A percentile compares a stretch with the other conserved stretches of the same genome.
Conservation (phyloP, 2,329 filamentous ascomycete genomes). For the Coniochaeta prunicola region DNA sequence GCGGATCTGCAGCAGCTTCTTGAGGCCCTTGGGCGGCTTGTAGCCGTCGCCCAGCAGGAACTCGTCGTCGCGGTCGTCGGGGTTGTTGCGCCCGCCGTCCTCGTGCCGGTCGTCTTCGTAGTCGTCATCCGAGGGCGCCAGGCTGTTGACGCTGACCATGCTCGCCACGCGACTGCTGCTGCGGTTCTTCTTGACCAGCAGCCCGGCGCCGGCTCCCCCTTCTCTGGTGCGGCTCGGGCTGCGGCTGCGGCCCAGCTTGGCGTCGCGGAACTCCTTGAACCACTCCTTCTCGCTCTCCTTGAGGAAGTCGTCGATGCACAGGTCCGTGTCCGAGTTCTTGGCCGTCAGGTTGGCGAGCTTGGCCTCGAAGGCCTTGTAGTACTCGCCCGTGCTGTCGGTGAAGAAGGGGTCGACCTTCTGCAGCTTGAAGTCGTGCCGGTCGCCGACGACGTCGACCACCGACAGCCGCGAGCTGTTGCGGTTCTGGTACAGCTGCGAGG, state of each 20-base stretch:
- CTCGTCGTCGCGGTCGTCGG: constrained; percentile 36
- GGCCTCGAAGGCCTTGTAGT: constrained; percentile 50
- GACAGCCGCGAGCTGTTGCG: constrained; percentile 41
- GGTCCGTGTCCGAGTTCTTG: constrained; percentile 46
- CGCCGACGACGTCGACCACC: constrained; percentile 49
- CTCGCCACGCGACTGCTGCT: constrained; percentile 18
- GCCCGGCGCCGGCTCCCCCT: constrained; percentile 10
- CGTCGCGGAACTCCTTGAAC: constrained; percentile 52
- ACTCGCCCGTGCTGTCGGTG: constrained; percentile 56
- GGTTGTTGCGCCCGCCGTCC: not conserved
- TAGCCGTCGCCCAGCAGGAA: constrained; percentile 51
- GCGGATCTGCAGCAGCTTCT: constrained; percentile 42
- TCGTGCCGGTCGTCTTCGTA: constrained; percentile 12
- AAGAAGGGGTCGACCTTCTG: constrained; percentile 63
- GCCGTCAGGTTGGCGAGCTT: constrained; percentile 46
- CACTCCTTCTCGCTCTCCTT: constrained; percentile 60
- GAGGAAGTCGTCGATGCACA: constrained; percentile 60
- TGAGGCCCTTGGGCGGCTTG: constrained; percentile 46
- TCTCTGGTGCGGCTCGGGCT: constrained; percentile 17
- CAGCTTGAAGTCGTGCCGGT: constrained; percentile 53
- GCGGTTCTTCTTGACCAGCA: constrained; percentile 13
- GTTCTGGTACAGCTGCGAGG: constrained; percentile 9
- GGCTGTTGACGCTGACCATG: constrained; percentile 16
- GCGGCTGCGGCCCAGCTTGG: constrained; percentile 45
- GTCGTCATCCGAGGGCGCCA: constrained; percentile 29